phyloP scores from a whole-genome alignment of 345 rosid genomes.

The Camelina hispida region DNA sequence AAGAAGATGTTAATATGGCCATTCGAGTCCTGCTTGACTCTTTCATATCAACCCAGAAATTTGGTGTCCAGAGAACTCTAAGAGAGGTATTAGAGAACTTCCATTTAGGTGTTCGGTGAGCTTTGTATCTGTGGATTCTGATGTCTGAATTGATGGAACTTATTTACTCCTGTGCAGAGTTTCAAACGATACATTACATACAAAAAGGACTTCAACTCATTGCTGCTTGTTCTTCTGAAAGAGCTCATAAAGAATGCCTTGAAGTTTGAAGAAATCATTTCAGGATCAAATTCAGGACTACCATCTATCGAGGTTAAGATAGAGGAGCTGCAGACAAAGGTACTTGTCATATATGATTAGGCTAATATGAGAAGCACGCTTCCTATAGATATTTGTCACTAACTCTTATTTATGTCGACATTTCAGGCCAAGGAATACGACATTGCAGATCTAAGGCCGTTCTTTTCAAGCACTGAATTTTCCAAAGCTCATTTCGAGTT shows the following conservation, averaged over 20 bases:
- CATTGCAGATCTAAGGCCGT: constrained; percentile 72
- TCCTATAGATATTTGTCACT: not conserved
- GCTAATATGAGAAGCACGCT: not conserved
- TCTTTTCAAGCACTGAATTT: constrained; percentile 78
- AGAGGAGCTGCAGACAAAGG: constrained; percentile 79
- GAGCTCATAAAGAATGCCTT: constrained; percentile 81
- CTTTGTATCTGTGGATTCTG: not conserved
- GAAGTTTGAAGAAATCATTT: constrained; percentile 82
- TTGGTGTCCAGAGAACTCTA: constrained; percentile 91
- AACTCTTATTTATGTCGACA: constrained; percentile 13
- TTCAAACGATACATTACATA: constrained; percentile 89
- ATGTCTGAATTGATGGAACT: constrained; percentile 7
- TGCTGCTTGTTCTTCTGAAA: constrained; percentile 79
- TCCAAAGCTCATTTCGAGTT: constrained; percentile 70
- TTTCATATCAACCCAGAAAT: constrained; percentile 94
- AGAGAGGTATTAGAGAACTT: constrained; percentile 62
- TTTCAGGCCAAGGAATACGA: constrained; percentile 87
- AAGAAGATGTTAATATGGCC: constrained; percentile 96
- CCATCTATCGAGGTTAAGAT: constrained; percentile 67
- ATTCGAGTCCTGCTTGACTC: constrained; percentile 88
- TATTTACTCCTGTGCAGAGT: constrained; percentile 58
- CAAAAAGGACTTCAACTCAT: constrained; percentile 85
- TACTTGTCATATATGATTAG: constrained; percentile 29
- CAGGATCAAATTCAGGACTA: constrained; percentile 71
- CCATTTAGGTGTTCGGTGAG: not conserved